Percentiles rank a stretch among this genome's conserved stretches.
phyloP scores from a whole-genome alignment of 2,329 filamentous ascomycete genomes.

The Tolypocladium inflatum region DNA sequence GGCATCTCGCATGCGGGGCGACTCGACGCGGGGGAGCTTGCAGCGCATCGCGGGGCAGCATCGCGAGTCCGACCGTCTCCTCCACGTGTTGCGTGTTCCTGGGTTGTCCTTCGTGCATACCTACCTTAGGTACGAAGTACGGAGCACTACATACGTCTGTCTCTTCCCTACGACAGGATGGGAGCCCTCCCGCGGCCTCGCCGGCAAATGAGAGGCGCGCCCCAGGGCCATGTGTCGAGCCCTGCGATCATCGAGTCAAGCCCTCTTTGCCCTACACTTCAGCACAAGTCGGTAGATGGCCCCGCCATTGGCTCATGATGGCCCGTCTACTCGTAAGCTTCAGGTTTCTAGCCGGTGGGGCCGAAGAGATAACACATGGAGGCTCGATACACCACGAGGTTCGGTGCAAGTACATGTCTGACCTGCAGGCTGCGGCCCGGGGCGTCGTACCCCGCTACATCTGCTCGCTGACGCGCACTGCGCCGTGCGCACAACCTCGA shows the following conservation, averaged over 20 bases:
- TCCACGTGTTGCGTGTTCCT: not conserved
- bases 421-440: not conserved
- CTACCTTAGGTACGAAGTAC: no score
- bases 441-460: not conserved
- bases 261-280: constrained; percentile 10
- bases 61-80: not conserved
- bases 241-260: not conserved
- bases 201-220: not conserved
- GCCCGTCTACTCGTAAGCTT: not conserved
- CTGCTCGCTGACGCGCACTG: constrained; percentile 10
- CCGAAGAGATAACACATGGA: not conserved
- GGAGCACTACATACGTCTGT: not conserved
- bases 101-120: not conserved
- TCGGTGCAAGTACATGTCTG: not conserved
- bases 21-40: not conserved
- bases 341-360: not conserved
- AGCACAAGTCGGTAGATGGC: constrained; percentile 12
- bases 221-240: not conserved
- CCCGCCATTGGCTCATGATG: constrained; percentile 15
- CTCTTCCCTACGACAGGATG: not conserved
- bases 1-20: not conserved
- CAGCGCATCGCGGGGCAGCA: not conserved
- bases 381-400: not conserved
- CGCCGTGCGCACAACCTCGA: constrained; percentile 3
- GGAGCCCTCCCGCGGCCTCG: not conserved